These are phyloP conservation scores for Miamiensis avidus DNA, from an alignment of 169 alveolate genomes.

Conservation along the genomic window DNA sequence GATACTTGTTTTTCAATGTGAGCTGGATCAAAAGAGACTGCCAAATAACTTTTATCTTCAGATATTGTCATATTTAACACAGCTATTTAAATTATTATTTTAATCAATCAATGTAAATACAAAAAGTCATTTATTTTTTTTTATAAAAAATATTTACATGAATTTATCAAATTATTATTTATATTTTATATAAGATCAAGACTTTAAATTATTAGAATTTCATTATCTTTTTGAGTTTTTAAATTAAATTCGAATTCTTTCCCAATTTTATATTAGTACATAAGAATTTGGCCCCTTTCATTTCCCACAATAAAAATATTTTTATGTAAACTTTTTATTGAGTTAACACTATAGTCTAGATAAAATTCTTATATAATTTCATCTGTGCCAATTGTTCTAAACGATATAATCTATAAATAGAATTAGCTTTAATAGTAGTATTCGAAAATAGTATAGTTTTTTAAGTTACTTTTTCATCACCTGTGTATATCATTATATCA, in stretches of 20 bases:
- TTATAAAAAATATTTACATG: not conserved
- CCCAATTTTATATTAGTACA: not conserved
- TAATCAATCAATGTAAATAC: too few species aligned
- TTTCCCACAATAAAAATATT: not conserved
- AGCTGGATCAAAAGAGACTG: too few species aligned
- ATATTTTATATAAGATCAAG: not conserved
- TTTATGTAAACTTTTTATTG: not conserved
- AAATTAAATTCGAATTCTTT: not conserved
- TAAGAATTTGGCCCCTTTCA: not conserved
- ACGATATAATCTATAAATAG: not conserved
- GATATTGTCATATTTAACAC: too few species aligned
- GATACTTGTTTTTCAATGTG: too few species aligned
- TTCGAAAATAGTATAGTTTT: not conserved
- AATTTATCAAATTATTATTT: too few species aligned
- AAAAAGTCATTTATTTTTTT: too few species aligned
- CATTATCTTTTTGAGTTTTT: not conserved
- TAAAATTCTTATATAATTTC: not conserved
- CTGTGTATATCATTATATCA: not conserved
- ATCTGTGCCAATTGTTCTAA: not conserved
- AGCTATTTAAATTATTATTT: too few species aligned
- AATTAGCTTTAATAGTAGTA: too few species aligned
- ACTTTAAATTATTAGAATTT: not conserved
- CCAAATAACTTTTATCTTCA: too few species aligned
- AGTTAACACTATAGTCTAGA: not conserved
- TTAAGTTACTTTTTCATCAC: not conserved